Percentiles rank a stretch among this genome's conserved stretches.
Evolutionary conservation across 208 protist genomes (phyloP).

Genomic region (Zelonia costaricensis): DNA sequence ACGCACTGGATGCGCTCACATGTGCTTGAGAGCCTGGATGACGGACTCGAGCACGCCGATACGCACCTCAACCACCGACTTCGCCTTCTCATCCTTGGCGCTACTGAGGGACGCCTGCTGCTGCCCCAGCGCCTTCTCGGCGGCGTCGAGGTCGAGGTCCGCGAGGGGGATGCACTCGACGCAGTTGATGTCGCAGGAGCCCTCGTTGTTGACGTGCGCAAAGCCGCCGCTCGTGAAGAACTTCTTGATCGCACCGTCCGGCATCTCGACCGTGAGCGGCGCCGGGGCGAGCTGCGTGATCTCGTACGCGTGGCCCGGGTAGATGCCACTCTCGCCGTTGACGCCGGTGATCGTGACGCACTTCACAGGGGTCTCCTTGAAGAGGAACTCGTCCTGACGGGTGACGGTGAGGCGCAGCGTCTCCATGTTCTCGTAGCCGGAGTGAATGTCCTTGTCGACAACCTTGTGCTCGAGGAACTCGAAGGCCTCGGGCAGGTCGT

Average conservation of each 20-base stretch:
- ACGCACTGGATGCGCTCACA: not conserved
- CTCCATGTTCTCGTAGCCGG: constrained; percentile 80
- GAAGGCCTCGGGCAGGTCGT: constrained; percentile 81
- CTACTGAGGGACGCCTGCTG: constrained; percentile 54
- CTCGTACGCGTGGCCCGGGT: constrained; percentile 89
- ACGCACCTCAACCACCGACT: constrained; percentile 80
- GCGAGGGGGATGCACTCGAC: constrained; percentile 85
- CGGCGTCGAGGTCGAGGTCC: constrained; percentile 73
- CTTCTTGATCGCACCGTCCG: constrained; percentile 72
- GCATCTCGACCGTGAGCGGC: constrained; percentile 75
- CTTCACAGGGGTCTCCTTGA: constrained; percentile 78
- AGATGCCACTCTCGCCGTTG: constrained; percentile 87
- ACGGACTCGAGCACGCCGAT: constrained; percentile 78
- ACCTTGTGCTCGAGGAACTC: constrained; percentile 87
- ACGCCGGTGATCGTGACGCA: constrained; percentile 77
- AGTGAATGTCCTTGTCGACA: constrained; percentile 84
- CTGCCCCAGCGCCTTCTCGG: constrained; percentile 83
- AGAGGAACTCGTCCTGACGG: constrained; percentile 90
- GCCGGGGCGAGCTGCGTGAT: constrained; percentile 80
- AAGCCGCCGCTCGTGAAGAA: constrained; percentile 91
- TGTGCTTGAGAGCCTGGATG: constrained; percentile 58
- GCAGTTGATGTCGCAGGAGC: constrained; percentile 90
- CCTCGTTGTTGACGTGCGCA: constrained; percentile 92
- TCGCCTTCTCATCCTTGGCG: constrained; percentile 85
- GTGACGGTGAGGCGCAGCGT: constrained; percentile 86